These are phyloP conservation scores for Plasmodium gallinaceum DNA, from an alignment of 169 alveolate species.

Conservation along the genomic window DNA sequence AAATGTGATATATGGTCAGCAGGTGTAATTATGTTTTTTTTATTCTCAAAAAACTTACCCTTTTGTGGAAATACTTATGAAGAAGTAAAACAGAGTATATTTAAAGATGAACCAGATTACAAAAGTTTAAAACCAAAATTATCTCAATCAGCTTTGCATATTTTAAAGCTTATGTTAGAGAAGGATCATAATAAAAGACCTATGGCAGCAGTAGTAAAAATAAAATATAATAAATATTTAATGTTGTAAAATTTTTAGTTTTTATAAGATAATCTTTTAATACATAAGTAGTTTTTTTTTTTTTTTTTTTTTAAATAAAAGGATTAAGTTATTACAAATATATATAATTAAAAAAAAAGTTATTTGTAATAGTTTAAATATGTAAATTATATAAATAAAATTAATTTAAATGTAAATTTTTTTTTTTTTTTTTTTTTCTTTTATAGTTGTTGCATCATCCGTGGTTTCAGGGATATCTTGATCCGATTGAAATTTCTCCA, in stretches of 20 bases:
- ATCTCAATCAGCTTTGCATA: slow-evolving; percentile 62
- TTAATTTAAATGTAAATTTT: background rate
- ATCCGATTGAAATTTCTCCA: slow-evolving; percentile 49
- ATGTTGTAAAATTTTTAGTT: background rate
- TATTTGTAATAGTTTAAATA: background rate
- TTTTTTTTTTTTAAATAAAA: background rate
- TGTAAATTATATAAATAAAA: background rate
- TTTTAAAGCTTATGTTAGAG: slow-evolving; percentile 78
- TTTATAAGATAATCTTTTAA: too few relatives aligned
- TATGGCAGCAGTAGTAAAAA: slow-evolving; percentile 70
- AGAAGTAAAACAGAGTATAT: slow-evolving; percentile 82
- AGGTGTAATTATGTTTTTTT: slow-evolving; percentile 93
- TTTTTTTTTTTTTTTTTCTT: background rate
- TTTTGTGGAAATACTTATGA: slow-evolving; percentile 85
- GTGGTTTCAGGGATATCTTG: slow-evolving; percentile 74
- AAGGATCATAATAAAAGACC: slow-evolving; percentile 70
- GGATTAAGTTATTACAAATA: background rate
- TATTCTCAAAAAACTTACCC: slow-evolving; percentile 93
- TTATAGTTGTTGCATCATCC: slow-evolving; percentile 72
- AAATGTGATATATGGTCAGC: slow-evolving; percentile 96
- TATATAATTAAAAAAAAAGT: background rate
- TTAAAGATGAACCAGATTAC: slow-evolving; percentile 72
- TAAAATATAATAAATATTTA: background rate
- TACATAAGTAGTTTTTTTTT: too few relatives aligned
- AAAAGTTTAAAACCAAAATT: slow-evolving; percentile 30